Evolutionary conservation across 2,329 filamentous ascomycete genomes (phyloP), one percentile per base, ranked within the genome.

Genomic region (Microsporum ferrugineum): DNA sequence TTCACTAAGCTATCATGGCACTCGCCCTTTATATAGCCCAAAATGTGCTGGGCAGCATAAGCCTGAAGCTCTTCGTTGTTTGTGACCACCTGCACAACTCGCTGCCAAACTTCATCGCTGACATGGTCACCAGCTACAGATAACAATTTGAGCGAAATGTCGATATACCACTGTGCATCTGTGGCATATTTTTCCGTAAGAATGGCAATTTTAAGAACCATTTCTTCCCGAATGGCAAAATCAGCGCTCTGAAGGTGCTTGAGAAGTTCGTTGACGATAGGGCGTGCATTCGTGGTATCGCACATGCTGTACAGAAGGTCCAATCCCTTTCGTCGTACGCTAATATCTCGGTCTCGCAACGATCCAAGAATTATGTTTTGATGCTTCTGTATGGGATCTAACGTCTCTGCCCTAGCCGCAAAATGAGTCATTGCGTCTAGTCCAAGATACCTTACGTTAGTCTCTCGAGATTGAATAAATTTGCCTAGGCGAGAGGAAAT

Each of bases 261-360:
- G 59, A 99, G 77, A 58, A 99, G 84, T 76, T 99, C 94, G 63
- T 88, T 88, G 43, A 99, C 94, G 66, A 99, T 95, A 7, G 89
- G 86, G 65, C 89, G 88, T 5, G 94, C 91, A 74, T 99, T 99
- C n/a, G 87, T 87, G 38, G 88, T 84, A 75, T 99, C 94, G 73
- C 95, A 99, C 94, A 99, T 99, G 84, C 94, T 99, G 82, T 99
- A 99, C 38, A 99, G 82, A 61, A 99, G 78, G 75, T 99, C 95
- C 56, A 99, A 82, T 62, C 92, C 94, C 76, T 99, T 97, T 67
- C 94, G 85, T 63, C 95, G 86, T 53, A 99, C 94, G 71, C 92
- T 97, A 69, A 99, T 99, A 73, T 99, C 94, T 62, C 94, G 84
- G 72, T 99, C 94, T 71, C 94, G 89, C 49, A 99, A 79, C 0